Conservation (phyloP, 345 rosid species). For the Corymbia maculata region DNA sequence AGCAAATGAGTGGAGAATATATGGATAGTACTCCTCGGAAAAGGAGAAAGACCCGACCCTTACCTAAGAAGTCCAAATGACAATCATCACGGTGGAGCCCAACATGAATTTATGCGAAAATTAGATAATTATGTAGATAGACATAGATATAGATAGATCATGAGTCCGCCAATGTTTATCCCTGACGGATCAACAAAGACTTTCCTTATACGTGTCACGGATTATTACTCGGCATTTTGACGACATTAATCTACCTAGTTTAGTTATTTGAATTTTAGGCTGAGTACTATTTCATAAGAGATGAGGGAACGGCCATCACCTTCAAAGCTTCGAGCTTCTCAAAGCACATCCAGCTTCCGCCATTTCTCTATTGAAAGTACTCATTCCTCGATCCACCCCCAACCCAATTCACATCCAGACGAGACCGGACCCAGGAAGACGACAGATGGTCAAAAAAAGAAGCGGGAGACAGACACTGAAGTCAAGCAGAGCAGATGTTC, state of each 20-base stretch:
- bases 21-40: not conserved
- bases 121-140: not conserved
- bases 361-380: not conserved
- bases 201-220: not conserved
- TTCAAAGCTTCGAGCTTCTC: not conserved
- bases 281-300: not conserved
- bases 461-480: not conserved
- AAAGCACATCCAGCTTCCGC: not conserved
- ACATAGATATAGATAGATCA: not conserved
- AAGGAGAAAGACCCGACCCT: not conserved
- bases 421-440: not conserved
- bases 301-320: too few relatives aligned
- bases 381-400: not conserved
- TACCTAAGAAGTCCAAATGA: not conserved
- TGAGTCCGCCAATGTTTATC: fast-evolving
- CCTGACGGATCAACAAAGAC: fast-evolving
- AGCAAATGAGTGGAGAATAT: not conserved
- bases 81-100: not conserved
- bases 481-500: not conserved
- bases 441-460: not conserved
- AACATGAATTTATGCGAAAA: not conserved
- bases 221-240: not conserved
- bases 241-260: not conserved
- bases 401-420: not conserved
- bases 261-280: not conserved